Conservation (phyloP, 306 rosid genomes). For the Vigna angularis region DNA sequence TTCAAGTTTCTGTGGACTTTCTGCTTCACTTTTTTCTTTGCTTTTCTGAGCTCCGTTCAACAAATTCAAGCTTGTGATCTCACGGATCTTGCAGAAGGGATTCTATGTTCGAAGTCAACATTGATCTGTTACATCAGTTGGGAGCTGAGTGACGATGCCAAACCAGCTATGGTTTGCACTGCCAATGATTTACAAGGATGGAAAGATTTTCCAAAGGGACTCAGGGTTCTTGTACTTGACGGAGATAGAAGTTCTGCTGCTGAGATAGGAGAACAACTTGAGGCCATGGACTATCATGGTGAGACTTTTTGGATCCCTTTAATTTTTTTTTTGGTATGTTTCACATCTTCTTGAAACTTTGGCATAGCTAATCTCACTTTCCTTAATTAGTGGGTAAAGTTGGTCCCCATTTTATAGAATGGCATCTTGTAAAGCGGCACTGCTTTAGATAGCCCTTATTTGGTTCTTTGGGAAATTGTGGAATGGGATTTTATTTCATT, state of each 20-base stretch:
- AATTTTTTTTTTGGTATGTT: slow-evolving; percentile 2
- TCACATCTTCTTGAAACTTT: slow-evolving; percentile 37
- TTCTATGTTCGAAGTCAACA: slow-evolving; percentile 46
- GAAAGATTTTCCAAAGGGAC: slow-evolving; percentile 98
- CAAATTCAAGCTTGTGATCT: slow-evolving; percentile 47
- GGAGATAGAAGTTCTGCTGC: slow-evolving; percentile 76
- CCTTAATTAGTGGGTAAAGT: slow-evolving; percentile 39
- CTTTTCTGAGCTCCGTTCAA: slow-evolving; percentile 1
- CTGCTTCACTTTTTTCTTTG: slow-evolving; percentile 1
- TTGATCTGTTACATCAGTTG: slow-evolving; percentile 45
- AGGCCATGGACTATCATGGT: slow-evolving; percentile 93
- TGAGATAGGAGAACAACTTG: slow-evolving; percentile 76
- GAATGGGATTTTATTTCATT: slow-evolving; percentile 44
- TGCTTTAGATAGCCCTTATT: slow-evolving; percentile 39
- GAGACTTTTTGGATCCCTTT: slow-evolving; percentile 38
- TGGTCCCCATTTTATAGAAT: slow-evolving; percentile 50
- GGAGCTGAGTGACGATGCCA: slow-evolving; percentile 86
- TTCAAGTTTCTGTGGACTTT: slow-evolving; percentile 12
- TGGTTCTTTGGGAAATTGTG: slow-evolving; percentile 44
- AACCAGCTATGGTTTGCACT: slow-evolving; percentile 99
- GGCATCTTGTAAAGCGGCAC: slow-evolving; percentile 51
- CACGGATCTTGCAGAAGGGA: slow-evolving; percentile 60
- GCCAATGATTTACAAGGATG: slow-evolving; percentile 90
- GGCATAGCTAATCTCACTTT: slow-evolving; percentile 37
- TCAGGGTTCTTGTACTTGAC: slow-evolving; percentile 89